Evolutionary conservation across 345 rosid species (phyloP).

Genomic region (Camelina hispida): DNA sequence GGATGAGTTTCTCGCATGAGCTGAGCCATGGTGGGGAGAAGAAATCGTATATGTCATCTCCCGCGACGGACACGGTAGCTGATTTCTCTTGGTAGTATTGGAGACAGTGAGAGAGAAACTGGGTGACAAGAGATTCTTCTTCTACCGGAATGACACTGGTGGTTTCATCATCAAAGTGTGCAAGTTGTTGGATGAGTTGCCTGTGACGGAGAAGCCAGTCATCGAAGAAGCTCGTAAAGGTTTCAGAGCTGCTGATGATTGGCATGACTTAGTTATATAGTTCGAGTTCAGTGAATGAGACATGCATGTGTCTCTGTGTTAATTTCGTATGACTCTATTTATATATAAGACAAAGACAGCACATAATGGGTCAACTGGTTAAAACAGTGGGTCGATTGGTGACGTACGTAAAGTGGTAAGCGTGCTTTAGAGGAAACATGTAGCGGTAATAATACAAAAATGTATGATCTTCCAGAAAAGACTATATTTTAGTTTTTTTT

Average conservation of each 20-base stretch:
- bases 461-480: too few relatives aligned
- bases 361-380: too few relatives aligned
- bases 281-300: not conserved
- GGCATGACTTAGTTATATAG: not conserved
- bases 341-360: not conserved
- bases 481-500: too few relatives aligned
- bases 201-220: not conserved
- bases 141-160: not conserved
- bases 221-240: not conserved
- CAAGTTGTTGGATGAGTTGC: not conserved
- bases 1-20: not conserved
- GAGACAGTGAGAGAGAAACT: not conserved
- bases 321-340: not conserved
- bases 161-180: not conserved
- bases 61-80: not conserved
- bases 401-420: not conserved
- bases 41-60: not conserved
- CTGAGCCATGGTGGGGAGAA: conserved; percentile 5
- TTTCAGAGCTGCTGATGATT: not conserved
- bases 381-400: not conserved
- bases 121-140: not conserved
- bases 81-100: conserved; percentile 15
- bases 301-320: not conserved
- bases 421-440: too few relatives aligned
- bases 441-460: not conserved